A percentile compares a stretch with the other conserved stretches of the same genome.
phyloP scores from a whole-genome alignment of 1,284 basidiomycete genomes.

The Leucoagaricus sp. region DNA sequence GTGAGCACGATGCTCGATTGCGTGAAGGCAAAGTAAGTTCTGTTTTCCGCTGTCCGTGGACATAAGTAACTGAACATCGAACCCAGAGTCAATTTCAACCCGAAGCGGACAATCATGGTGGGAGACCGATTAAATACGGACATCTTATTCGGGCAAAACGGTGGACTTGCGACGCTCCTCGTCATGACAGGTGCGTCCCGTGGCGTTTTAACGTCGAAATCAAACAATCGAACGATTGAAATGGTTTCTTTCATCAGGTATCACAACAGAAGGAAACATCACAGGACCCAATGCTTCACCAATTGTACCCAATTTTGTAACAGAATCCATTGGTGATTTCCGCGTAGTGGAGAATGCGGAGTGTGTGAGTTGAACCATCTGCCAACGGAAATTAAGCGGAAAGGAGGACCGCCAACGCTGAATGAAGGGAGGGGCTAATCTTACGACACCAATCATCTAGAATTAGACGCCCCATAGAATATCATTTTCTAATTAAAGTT shows the following conservation, averaged over 20 bases:
- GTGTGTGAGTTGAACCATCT: not conserved
- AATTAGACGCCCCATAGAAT: slow-evolving; percentile 3
- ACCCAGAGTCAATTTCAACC: slow-evolving; percentile 81
- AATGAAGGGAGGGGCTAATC: not conserved
- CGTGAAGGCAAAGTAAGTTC: slow-evolving; percentile 89
- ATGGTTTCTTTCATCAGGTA: slow-evolving; percentile 50
- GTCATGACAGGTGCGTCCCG: slow-evolving; percentile 82
- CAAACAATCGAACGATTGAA: not conserved
- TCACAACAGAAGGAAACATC: slow-evolving; percentile 72
- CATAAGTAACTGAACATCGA: slow-evolving; percentile 12
- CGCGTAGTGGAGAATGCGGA: slow-evolving; percentile 31
- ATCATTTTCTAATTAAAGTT: slow-evolving; percentile 4
- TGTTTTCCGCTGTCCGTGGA: not conserved
- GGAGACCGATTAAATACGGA: slow-evolving; percentile 96
- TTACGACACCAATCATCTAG: not conserved
- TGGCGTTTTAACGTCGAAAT: slow-evolving; percentile 3
- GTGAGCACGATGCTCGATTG: slow-evolving; percentile 92
- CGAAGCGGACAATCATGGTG: slow-evolving; percentile 87
- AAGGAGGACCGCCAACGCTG: not conserved
- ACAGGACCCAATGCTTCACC: slow-evolving; percentile 68
- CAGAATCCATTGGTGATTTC: slow-evolving; percentile 79
- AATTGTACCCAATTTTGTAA: slow-evolving; percentile 81
- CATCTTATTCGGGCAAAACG: slow-evolving; percentile 87
- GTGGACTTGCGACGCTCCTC: slow-evolving; percentile 84
- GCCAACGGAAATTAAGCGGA: slow-evolving; percentile 15